Base-by-base conservation (phyloP, 768 basidiomycete species). In the Boletus sp. region DNA sequence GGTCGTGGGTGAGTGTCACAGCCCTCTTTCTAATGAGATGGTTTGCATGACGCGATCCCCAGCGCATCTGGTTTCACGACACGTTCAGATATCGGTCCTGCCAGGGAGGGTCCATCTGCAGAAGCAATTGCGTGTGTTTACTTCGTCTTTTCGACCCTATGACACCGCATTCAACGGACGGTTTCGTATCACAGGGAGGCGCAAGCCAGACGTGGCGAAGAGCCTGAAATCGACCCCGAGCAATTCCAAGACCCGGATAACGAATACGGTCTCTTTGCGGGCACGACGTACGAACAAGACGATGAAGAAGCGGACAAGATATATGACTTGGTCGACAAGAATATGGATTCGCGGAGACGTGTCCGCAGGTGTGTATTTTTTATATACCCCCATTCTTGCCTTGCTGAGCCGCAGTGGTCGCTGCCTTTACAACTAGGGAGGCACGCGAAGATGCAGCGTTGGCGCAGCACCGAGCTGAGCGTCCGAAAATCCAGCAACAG, bases 61-160 rank as follows among this genome's bases (percentile, higher is more conserved):
- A 94, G 93, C 74, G 94, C 94, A 47, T 96, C 94, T 43, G 94
- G 94, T 54, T 98, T 98, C 74, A 98, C 96, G 0, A 98, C 96
- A 7, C 88, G 95, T 45, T 96, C 93, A 39, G 97, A 98, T 84
- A 98, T 99, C 55, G 97, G 97, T 67, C 97, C 97, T 34, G 97
- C 97, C 8, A 79, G 97, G 70, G 95, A 97, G 66, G 93, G 93
- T 0, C 93, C 95, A 0, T 91, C 90, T 17, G 94, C 93, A 32
- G 93, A 95, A 72, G 85, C 86, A 0, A 78, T 96, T 47, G 95
- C 92, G 87, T 92, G 62, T 46, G 88, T 81, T 15, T 15, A 5
- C 15, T 21, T 17, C 14, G 1, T n/a, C 32, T 19, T 39, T 43
- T 38, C 0, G 17, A 5, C 6, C 5, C 7, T 6, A 1, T 17